A percentile compares a stretch with the other conserved stretches of the same genome.
Conservation (phyloP, 2,329 filamentous ascomycete species). For the Pestalotiopsis sp. region DNA sequence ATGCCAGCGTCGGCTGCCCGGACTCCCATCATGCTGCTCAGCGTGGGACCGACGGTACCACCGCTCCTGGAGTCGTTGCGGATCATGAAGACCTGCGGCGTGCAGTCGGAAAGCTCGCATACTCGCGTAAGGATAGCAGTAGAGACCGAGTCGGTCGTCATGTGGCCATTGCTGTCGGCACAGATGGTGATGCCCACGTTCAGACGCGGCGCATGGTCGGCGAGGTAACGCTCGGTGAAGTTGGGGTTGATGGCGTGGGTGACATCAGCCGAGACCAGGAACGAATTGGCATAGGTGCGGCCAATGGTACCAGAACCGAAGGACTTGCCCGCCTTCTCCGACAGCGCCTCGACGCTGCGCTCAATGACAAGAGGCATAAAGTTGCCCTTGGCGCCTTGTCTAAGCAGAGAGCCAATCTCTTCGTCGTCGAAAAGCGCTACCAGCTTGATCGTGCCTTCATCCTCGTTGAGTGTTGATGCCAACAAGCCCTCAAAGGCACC, state of each 20-base stretch:
- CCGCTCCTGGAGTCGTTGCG: conserved; percentile 87
- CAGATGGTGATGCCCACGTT: conserved; percentile 85
- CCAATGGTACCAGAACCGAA: conserved; percentile 67
- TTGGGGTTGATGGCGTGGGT: conserved; percentile 95
- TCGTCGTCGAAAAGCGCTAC: conserved; percentile 97
- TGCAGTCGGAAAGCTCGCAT: conserved; percentile 71
- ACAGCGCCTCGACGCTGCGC: conserved; percentile 72
- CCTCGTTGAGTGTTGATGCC: conserved; percentile 58
- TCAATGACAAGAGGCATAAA: conserved; percentile 83
- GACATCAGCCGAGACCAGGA: conserved; percentile 90
- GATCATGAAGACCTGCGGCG: conserved; percentile 90
- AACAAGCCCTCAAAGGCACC: conserved; percentile 84
- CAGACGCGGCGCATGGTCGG: conserved; percentile 82
- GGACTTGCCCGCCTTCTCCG: conserved; percentile 37
- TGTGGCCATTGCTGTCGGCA: conserved; percentile 88
- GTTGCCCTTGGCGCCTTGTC: conserved; percentile 88
- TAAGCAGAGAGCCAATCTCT: conserved; percentile 88
- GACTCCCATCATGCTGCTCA: conserved; percentile 79
- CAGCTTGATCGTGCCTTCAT: conserved; percentile 77
- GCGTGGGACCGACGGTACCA: conserved; percentile 92
- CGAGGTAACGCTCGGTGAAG: conserved; percentile 81
- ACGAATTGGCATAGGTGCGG: conserved; percentile 87
- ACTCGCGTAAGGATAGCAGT: conserved; percentile 79
- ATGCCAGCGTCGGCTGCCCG: conserved; percentile 86
- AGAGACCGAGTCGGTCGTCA: conserved; percentile 91